Evolutionary conservation across 208 protist genomes (phyloP), one percentile per base, ranked within the genome.

Genomic region (Leishmania lainsoni): DNA sequence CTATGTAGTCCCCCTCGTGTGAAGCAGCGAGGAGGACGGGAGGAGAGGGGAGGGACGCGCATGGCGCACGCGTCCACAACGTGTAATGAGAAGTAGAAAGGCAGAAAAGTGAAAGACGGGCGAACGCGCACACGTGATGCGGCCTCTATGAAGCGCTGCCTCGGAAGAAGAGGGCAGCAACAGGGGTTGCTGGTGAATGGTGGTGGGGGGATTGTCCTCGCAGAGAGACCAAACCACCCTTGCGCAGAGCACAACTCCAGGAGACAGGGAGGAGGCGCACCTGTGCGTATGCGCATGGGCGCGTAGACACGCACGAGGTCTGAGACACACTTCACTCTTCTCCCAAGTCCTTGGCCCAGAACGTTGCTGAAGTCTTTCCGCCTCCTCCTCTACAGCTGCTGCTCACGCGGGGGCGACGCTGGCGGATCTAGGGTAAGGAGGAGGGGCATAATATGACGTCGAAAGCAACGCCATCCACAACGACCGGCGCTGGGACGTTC

Each of bases 401-500:
- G 51, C 73, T 52, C 45, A 54, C 3, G 39, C 12, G 69, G n/a
- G 26, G 45, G 14, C 20, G 45, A 32, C 69, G 45, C 39, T 73
- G 69, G 26, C 26, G 35, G 69, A 16, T 73, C 3, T n/a, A 29
- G 61, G 0, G 65, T 45, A 79, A 4, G 35, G 61, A 2, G 70
- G 73, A 1, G 90, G 86, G 10, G 87, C 73, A 70, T 22, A 93
- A 91, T 45, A 90, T 76, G 14, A 85, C 56, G 68, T 93, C 86
- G 80, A 95, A 96, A 65, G 84, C 84, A 5, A 48, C 81, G 17
- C 75, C 80, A 32, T 95, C 91, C 16, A 96, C 83, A 39, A 59
- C 70, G 49, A 89, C 85, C 63, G 87, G 90, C 5, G 75, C 52
- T 10, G 90, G 87, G 8, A 93, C 54, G 26, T 89, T 86, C 39